A percentile compares a stretch with the other conserved stretches of the same genome.
phyloP scores from a whole-genome alignment of 371 early-diverging fungal genomes.

The Apophysomyces trapeziformis region DNA sequence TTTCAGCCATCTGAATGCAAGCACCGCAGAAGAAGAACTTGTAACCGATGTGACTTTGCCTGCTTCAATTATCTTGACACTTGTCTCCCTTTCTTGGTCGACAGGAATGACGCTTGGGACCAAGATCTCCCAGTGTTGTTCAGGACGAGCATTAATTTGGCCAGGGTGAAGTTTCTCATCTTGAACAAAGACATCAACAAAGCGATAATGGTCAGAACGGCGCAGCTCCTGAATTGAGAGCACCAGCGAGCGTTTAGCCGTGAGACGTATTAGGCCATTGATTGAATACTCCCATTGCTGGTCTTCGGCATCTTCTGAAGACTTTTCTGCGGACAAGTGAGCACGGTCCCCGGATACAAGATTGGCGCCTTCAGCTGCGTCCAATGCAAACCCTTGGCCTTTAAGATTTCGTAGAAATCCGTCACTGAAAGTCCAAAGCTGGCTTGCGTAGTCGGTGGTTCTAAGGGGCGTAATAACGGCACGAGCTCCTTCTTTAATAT shows the following conservation, averaged over 20 bases:
- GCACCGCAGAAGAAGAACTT: conserved; percentile 26
- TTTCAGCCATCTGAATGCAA: conserved; percentile 43
- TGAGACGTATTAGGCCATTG: conserved; percentile 34
- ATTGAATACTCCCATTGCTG: conserved; percentile 42
- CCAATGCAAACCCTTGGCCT: conserved; percentile 39
- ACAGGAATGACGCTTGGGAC: conserved; percentile 45
- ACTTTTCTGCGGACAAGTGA: conserved; percentile 27
- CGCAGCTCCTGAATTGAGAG: conserved; percentile 42
- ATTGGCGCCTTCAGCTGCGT: conserved; percentile 29
- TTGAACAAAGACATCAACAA: conserved; percentile 43
- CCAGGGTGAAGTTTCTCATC: conserved; percentile 38
- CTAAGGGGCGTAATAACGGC: conserved; percentile 37
- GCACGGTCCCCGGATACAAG: conserved; percentile 34
- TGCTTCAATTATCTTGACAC: conserved; percentile 39
- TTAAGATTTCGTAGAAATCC: conserved; percentile 55
- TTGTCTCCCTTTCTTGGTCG: conserved; percentile 27
- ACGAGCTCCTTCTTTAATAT: conserved; percentile 24
- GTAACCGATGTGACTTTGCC: conserved; percentile 36
- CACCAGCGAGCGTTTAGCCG: conserved; percentile 34
- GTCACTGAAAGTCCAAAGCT: conserved; percentile 57
- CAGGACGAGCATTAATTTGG: conserved; percentile 35
- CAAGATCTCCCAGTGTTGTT: conserved; percentile 50
- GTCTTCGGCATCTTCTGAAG: conserved; percentile 27
- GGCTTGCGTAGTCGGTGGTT: conserved; percentile 46
- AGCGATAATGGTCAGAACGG: conserved; percentile 22